These are phyloP conservation scores for Lagenaria siceraria DNA, from an alignment of 306 rosid genomes.

Conservation along the genomic window DNA sequence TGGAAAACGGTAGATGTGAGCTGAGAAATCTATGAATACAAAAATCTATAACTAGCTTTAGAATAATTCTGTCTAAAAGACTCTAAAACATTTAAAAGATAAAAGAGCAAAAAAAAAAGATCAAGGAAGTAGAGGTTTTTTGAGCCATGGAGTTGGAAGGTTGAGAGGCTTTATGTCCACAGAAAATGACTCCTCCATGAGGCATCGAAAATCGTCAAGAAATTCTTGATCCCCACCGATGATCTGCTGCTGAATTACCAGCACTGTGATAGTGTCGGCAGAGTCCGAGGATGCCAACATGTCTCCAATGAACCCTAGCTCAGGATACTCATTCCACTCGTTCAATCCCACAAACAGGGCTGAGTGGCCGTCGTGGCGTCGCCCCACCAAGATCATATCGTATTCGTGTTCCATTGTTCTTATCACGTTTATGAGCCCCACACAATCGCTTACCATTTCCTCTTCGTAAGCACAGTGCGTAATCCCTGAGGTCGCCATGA, in stretches of 20 bases:
- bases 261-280: constrained; percentile 18
- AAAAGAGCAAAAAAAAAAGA: no score
- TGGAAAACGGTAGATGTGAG: no score
- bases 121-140: neutral
- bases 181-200: neutral
- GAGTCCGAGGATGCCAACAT: constrained; percentile 33
- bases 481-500: neutral
- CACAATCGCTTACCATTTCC: constrained; percentile 21
- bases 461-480: constrained; percentile 26
- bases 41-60: no score
- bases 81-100: no score
- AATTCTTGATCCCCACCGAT: neutral
- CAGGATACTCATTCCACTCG: constrained; percentile 53
- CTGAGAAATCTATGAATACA: no score
- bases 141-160: neutral
- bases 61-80: no score
- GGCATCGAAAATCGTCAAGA: neutral
- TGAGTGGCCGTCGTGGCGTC: constrained; percentile 29
- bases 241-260: constrained; percentile 52
- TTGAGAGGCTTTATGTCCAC: neutral
- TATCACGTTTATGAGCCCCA: constrained; percentile 27
- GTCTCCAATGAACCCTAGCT: constrained; percentile 47
- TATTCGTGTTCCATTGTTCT: constrained; percentile 19
- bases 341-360: constrained; percentile 25
- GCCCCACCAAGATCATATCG: constrained; percentile 42